phyloP scores from a whole-genome alignment of 805 yeast genomes.

The Wickerhamomyces rabaulensis region DNA sequence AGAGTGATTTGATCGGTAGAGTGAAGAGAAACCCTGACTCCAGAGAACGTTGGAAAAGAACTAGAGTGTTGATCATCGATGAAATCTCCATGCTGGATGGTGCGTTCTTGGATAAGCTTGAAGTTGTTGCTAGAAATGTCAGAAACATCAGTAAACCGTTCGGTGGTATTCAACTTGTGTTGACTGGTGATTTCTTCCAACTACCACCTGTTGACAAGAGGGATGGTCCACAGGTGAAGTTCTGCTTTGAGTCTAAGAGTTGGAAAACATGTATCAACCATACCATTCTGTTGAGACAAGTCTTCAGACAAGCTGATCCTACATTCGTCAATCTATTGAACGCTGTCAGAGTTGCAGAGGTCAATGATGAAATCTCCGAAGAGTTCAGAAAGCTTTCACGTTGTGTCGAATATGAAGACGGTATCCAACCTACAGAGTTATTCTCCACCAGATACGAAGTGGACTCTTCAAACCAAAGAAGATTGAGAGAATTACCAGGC shows the following conservation, averaged over 20 bases:
- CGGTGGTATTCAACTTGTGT: constrained; percentile 88
- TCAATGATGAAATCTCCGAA: constrained; percentile 41
- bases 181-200: constrained; percentile 96
- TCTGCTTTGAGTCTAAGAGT: constrained; percentile 68
- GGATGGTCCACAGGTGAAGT: constrained; percentile 34
- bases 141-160: constrained; percentile 56
- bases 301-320: constrained; percentile 86
- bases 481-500: constrained; percentile 48
- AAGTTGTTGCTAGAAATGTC: constrained; percentile 57
- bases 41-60: constrained; percentile 54
- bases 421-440: constrained; percentile 83
- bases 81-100: constrained; percentile 96
- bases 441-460: constrained; percentile 87
- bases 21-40: constrained; percentile 42
- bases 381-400: constrained; percentile 55
- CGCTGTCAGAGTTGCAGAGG: constrained; percentile 68
- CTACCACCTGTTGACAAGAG: constrained; percentile 75
- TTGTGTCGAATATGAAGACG: constrained; percentile 56
- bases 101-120: constrained; percentile 65
- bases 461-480: constrained; percentile 58
- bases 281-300: constrained; percentile 69
- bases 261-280: constrained; percentile 64
- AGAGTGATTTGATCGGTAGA: constrained; percentile 30
- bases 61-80: constrained; percentile 76
- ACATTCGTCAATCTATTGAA: constrained; percentile 76